Base-by-base conservation (phyloP, 2,329 filamentous ascomycete genomes). In the Curvularia sp. region DNA sequence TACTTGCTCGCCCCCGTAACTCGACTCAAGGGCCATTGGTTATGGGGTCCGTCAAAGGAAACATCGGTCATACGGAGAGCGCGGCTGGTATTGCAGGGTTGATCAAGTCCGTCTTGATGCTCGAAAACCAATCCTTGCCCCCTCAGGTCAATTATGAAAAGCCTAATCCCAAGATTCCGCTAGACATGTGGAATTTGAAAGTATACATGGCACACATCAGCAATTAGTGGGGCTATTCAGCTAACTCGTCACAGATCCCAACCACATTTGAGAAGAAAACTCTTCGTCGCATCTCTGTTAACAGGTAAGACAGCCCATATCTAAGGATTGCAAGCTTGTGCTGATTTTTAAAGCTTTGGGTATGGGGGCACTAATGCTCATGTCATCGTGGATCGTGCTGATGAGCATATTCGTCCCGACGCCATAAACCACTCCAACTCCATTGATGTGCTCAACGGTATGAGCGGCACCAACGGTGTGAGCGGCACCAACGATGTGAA, bases 81-180 rank as follows among this genome's bases (percentile, higher is more conserved):
- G 53, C 58, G 41, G 60, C 64, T 9, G 53, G 55, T 8, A 10
- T 69, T n/a, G n/a, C n/a, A n/a, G n/a, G n/a, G n/a, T n/a, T n/a
- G n/a, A 59, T 69, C 36, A 69, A 69, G 48, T 71, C 74, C 10
- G 50, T 60, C 19, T 41, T 61, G 12, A 45, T 58, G 39, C 39
- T 68, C 62, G 83, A 10, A 82, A 70, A 72, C 21, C 68, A 66
- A 1, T 47, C 60, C 12, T 61, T 71, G 2, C 61, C 72, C 3
- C 74, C 74, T 0, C 73, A 75, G 25, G 59, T 52, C 23, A 53
- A 61, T 10, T 64, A 74, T 19, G 42, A 64, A 32, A 46, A 49
- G 8, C 36, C 36, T 5, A 78, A 57, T 43, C 48, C 55, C 25
- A n/a, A 30, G 10, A 57, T 57, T 39, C n/a, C n/a, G n/a, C n/a